phyloP scores from a whole-genome alignment of 345 rosid species.

The Eutrema japonicum region DNA sequence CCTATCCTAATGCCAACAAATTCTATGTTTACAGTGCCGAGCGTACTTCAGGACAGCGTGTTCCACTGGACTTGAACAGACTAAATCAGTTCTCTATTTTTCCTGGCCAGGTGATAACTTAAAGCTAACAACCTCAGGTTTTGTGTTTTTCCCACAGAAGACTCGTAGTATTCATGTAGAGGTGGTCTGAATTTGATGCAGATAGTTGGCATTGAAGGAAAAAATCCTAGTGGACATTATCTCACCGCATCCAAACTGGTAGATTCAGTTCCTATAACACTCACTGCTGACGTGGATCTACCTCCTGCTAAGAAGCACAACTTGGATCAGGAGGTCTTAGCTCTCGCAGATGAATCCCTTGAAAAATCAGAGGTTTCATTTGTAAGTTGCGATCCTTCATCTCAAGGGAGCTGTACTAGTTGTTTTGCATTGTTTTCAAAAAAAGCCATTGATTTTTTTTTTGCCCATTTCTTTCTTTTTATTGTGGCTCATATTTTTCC shows the following conservation, averaged over 20 bases:
- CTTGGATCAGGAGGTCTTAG: slow-evolving; percentile 56
- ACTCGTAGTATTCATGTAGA: slow-evolving; percentile 35
- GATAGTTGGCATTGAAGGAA: slow-evolving; percentile 90
- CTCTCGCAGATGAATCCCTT: slow-evolving; percentile 43
- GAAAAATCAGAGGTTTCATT: slow-evolving; percentile 55
- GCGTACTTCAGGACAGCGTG: slow-evolving; percentile 83
- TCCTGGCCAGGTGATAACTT: slow-evolving; percentile 84
- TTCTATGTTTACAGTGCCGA: slow-evolving; percentile 56
- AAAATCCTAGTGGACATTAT: slow-evolving; percentile 96
- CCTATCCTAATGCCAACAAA: slow-evolving; percentile 26
- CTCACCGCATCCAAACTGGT: slow-evolving; percentile 76
- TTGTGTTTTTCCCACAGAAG: slow-evolving; percentile 8
- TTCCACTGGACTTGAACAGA: slow-evolving; percentile 76
- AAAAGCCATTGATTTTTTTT: neutral
- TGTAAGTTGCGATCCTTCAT: slow-evolving; percentile 53
- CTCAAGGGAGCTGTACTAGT: slow-evolving; percentile 5
- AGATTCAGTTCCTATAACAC: slow-evolving; percentile 64
- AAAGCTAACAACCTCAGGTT: slow-evolving; percentile 2
- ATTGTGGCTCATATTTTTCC: neutral
- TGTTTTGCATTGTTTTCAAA: neutral
- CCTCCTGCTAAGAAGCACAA: slow-evolving; percentile 83
- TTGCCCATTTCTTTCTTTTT: neutral
- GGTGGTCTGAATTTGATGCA: slow-evolving; percentile 46
- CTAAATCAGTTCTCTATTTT: slow-evolving; percentile 75
- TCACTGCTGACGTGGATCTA: slow-evolving; percentile 43